Evolutionary conservation across 345 rosid genomes (phyloP), one percentile per base, ranked within the genome.

Genomic region (Ceriops tagal): DNA sequence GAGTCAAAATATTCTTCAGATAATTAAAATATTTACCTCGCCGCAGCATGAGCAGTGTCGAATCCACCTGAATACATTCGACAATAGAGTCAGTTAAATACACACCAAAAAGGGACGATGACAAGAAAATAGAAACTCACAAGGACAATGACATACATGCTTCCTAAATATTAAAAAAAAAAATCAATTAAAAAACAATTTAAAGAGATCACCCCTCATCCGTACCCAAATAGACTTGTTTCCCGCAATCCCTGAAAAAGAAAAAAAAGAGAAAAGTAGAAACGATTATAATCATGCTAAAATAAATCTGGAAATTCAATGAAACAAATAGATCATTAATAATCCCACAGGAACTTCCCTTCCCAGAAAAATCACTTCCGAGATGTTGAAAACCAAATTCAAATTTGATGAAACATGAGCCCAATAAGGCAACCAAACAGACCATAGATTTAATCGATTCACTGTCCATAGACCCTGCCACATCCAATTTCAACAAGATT

Each of bases 31-130:
- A 30, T 26, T 58, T 75, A 91, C 98, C 98, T 91, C n/a, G 97
- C 98, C 7, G 98, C 98, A 67, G 95, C 87, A 74, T 88, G 96
- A 74, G 98, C 98, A 68, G 98, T 93, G 74, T 93, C 98, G 78
- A 93, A 93, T 69, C 98, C 98, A 76, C 98, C 98, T 93, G 75
- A 32, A 69, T 11, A 58, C 73, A 65, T 39, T 64, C 76, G 73
- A 66, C 59, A 74, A 63, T 39, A 69, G 35, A 24, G 15, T 66
- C 60, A 20, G 66, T 70, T 55, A 73, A 24, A 46, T 5, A 35
- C 16, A 19, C 21, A 26, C 15, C 66, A 70, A 66, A 64, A 47
- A 51, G 21, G 19, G 43, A n/a, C 39, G 73, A 24, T 31, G 62
- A 28, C 18, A 15, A 61, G 43, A 53, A 52, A 20, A 57, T 24